Evolutionary conservation across 495 filamentous ascomycete genomes (phyloP).

Genomic region (Bacidia rubella): DNA sequence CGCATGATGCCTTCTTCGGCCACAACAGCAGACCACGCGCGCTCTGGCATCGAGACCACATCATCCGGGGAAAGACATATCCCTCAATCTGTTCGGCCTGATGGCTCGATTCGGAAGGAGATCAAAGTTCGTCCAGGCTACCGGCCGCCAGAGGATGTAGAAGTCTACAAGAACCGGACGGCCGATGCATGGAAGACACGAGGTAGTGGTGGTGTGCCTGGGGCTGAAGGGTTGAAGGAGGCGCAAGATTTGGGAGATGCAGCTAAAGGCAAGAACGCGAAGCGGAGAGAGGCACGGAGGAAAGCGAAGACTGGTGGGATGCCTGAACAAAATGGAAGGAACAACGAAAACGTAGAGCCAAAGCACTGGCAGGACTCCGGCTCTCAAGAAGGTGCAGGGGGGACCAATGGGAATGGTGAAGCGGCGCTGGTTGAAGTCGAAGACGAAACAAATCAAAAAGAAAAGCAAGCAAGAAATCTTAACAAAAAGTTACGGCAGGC

Average conservation of each 20-base stretch:
- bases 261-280: slow-evolving; percentile 74
- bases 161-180: slow-evolving; percentile 86
- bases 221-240: slow-evolving; percentile 54
- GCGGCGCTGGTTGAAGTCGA: background rate
- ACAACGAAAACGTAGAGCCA: slow-evolving; percentile 24
- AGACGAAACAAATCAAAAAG: slow-evolving; percentile 64
- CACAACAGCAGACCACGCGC: slow-evolving; percentile 12
- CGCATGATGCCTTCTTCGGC: slow-evolving; percentile 1
- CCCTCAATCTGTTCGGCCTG: slow-evolving; percentile 70
- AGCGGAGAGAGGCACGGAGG: slow-evolving; percentile 76
- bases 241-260: slow-evolving; percentile 36
- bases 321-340: slow-evolving; percentile 22
- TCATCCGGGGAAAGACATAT: slow-evolving; percentile 71
- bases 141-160: slow-evolving; percentile 87
- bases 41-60: slow-evolving; percentile 62
- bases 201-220: slow-evolving; percentile 63
- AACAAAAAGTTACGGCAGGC: slow-evolving; percentile 94
- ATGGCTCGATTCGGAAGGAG: slow-evolving; percentile 79
- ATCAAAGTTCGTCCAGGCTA: slow-evolving; percentile 91
- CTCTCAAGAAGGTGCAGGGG: no score
- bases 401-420: background rate
- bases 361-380: slow-evolving; percentile 18
- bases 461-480: slow-evolving; percentile 86
- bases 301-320: slow-evolving; percentile 56
- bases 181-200: slow-evolving; percentile 78